These are phyloP conservation scores for Sutorius eximius DNA, from an alignment of 1,284 basidiomycete species.

Conservation along the genomic window DNA sequence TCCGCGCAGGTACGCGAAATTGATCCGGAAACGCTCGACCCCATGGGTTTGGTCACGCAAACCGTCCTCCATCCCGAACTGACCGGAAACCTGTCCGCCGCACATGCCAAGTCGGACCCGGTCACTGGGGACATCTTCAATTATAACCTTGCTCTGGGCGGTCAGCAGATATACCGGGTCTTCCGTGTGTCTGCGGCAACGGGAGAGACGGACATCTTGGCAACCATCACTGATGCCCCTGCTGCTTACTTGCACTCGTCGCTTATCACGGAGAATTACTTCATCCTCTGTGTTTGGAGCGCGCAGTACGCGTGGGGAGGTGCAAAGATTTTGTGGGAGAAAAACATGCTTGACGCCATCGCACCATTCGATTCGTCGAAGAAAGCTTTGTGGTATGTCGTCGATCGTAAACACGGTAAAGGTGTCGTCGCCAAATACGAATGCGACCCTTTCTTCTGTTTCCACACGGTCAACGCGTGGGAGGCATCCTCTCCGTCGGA, in stretches of 20 bases:
- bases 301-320: constrained; percentile 33
- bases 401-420: constrained; percentile 37
- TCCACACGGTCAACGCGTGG: constrained; percentile 40
- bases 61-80: constrained; percentile 34
- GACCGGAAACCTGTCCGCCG: constrained; percentile 35
- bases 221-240: constrained; percentile 39
- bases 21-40: constrained; percentile 38
- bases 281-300: constrained; percentile 37
- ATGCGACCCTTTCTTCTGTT: constrained; percentile 39
- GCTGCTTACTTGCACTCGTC: constrained; percentile 40
- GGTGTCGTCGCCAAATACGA: constrained; percentile 40
- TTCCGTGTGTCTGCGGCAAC: constrained; percentile 35
- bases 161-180: constrained; percentile 30
- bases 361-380: constrained; percentile 32
- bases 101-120: constrained; percentile 40
- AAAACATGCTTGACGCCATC: constrained; percentile 36
- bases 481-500: constrained; percentile 33
- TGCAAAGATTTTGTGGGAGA: constrained; percentile 32
- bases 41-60: constrained; percentile 32
- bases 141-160: constrained; percentile 32
- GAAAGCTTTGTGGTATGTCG: constrained; percentile 37
- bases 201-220: constrained; percentile 36
- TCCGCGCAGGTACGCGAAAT: constrained; percentile 28
- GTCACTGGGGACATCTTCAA: constrained; percentile 38
- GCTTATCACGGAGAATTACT: constrained; percentile 37